These are phyloP conservation scores for Phytophthora syringae DNA, from an alignment of 352 stramenopile genomes.

Conservation along the genomic window DNA sequence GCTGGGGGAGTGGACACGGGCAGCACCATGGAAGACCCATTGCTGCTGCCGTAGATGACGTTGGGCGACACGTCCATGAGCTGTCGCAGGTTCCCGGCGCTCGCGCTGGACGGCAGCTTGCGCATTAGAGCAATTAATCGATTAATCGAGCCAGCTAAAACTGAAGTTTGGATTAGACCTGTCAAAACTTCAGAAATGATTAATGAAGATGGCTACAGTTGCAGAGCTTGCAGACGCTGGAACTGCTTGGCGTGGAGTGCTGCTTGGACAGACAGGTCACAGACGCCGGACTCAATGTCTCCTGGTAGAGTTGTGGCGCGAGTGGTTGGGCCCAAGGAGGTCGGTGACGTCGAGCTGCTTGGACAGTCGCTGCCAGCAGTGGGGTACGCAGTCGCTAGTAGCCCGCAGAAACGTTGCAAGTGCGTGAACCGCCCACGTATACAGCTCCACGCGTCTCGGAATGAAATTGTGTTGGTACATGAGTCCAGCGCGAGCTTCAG, in stretches of 20 bases:
- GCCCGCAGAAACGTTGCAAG: conserved; percentile 32
- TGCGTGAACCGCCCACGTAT: conserved; percentile 29
- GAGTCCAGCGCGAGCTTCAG: conserved; percentile 24
- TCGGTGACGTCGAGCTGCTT: neutral
- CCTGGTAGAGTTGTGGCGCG: conserved; percentile 9
- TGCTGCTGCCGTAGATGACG: neutral
- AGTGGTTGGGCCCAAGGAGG: neutral
- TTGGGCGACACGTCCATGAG: conserved; percentile 7
- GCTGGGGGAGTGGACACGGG: neutral
- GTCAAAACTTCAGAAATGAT: too few species aligned
- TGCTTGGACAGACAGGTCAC: conserved; percentile 36
- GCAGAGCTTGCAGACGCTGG: conserved; percentile 21
- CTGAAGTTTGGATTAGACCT: too few species aligned
- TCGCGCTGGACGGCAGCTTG: conserved; percentile 14
- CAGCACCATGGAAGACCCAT: neutral
- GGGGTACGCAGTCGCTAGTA: conserved; percentile 30
- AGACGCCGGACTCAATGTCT: conserved; percentile 24
- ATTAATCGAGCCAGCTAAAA: too few species aligned
- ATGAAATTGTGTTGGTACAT: conserved; percentile 11
- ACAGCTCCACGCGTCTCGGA: conserved; percentile 25
- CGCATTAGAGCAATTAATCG: conserved; percentile 7
- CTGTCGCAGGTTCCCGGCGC: conserved; percentile 18
- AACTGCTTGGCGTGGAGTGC: conserved; percentile 35
- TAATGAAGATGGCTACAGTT: conserved; percentile 6
- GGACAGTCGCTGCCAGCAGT: neutral